Conservation (phyloP, 2,329 filamentous ascomycete genomes). For the Metarhizium album region DNA sequence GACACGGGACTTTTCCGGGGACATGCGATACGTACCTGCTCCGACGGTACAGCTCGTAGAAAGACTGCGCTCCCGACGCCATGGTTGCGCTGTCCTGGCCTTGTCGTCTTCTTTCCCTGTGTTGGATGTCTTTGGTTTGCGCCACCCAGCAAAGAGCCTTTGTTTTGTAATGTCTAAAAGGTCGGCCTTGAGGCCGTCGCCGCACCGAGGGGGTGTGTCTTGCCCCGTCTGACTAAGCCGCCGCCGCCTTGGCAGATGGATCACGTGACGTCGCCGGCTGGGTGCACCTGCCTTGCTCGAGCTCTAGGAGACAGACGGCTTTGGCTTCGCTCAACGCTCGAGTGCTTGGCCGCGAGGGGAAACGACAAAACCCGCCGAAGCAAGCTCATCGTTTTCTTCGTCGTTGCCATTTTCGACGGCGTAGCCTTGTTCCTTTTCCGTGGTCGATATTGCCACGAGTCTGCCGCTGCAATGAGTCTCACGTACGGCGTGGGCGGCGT, state of each 20-base stretch:
- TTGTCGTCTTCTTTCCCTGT: too few species aligned
- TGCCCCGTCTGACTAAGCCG: background rate
- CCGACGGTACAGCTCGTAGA: conserved; percentile 95
- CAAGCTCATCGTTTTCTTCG: background rate
- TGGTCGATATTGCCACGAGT: background rate
- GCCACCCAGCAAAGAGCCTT: background rate
- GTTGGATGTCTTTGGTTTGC: background rate
- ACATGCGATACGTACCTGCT: conserved; percentile 70
- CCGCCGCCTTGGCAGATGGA: conserved; percentile 1
- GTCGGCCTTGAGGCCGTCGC: background rate
- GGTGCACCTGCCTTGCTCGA: too few species aligned
- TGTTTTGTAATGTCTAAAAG: background rate
- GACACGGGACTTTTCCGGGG: background rate
- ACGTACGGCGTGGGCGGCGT: conserved; percentile 59
- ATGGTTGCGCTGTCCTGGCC: conserved; percentile 19
- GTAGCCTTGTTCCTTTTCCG: background rate
- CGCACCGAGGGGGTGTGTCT: background rate
- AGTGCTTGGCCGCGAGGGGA: background rate
- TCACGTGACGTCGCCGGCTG: conserved; percentile 26
- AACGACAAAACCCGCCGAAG: background rate
- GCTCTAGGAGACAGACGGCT: too few species aligned
- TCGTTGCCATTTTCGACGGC: too few species aligned
- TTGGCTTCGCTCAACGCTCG: too few species aligned
- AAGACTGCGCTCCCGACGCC: conserved; percentile 43
- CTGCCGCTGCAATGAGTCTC: conserved; percentile 52